Evolutionary conservation across 441 rosid species (phyloP).

Genomic region (Pelargonium australe): DNA sequence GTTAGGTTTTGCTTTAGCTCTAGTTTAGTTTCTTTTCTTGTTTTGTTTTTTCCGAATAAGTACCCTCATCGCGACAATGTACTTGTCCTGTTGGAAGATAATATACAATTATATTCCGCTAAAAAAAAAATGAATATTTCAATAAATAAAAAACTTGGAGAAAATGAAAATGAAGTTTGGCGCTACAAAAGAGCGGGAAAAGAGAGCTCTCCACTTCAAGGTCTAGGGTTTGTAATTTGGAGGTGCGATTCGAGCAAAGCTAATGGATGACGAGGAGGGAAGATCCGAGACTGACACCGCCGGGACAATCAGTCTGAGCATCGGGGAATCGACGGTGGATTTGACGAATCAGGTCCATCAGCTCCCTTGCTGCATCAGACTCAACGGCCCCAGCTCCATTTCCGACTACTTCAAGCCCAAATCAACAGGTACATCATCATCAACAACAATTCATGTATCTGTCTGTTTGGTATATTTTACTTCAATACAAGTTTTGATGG

Average conservation of each 20-base stretch:
- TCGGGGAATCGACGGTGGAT: conserved; percentile 24
- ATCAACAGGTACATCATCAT: conserved; percentile 32
- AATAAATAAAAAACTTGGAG: no score
- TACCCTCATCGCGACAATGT: no score
- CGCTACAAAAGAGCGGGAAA: not conserved
- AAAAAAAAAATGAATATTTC: no score
- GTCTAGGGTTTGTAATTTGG: not conserved
- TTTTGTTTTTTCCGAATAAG: no score
- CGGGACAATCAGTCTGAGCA: conserved; percentile 35
- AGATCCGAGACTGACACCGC: conserved; percentile 17
- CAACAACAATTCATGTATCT: not conserved
- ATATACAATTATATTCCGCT: no score
- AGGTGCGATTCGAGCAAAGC: not conserved
- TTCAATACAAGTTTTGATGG: not conserved
- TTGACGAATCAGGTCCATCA: conserved; percentile 55
- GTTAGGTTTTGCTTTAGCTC: no score
- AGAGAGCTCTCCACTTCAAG: not conserved
- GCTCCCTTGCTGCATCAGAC: conserved; percentile 73
- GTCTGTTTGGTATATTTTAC: not conserved
- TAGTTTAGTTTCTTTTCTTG: no score
- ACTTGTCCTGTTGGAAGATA: no score
- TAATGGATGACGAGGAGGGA: conserved; percentile 6
- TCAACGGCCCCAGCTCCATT: conserved; percentile 59
- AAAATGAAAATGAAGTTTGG: not conserved
- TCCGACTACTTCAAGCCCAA: conserved; percentile 79